Base-by-base conservation (phyloP, 495 filamentous ascomycete genomes). In the Halenospora varia region DNA sequence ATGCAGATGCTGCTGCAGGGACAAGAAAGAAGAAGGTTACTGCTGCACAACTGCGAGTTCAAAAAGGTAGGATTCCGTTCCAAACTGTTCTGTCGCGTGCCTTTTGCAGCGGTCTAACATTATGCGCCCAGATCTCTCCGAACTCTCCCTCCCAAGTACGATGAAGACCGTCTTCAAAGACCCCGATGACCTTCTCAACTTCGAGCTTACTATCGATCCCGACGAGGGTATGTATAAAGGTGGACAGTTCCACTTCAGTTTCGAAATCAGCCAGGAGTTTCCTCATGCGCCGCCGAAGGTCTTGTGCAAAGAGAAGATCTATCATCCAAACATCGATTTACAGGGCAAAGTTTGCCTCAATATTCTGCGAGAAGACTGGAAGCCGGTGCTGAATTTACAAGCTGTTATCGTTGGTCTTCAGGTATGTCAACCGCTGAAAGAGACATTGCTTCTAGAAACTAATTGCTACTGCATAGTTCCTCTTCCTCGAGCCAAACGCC, bases 211-310 rank as follows among this genome's bases (percentile, higher is more conserved):
- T 60, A 93, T 98, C 75, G 86, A 90, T 64, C 94, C 94, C 9
- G 94, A 98, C 75, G 94, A 97, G 75, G 94, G 94, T 71, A 94
- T 98, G 85, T 98, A 98, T 78, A 90, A 90, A 69, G 87, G 86
- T 65, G 95, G 94, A 52, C 70, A 77, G 11, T 98, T 98, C 75
- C 81, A 85, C 63, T 98, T 98, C 75, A 88, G 76, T 41, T 97
- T 98, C 74, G 80, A 82, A 63, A 96, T 97, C 75, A 88, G 89
- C 68, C 89, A 92, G 65, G 91, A 88, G 75, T 98, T 96, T 77
- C 94, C 94, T 9, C 95, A 97, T 71, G 94, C 97, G 70, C 92
- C 94, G 57, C 94, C 94, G 0, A 97, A 97, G 73, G 95, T 98
- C 64, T 96, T 92, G 69, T 97, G 94, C 73, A 89, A 86, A 54